phyloP scores from a whole-genome alignment of 345 rosid genomes.

The Aurinia saxatilis region DNA sequence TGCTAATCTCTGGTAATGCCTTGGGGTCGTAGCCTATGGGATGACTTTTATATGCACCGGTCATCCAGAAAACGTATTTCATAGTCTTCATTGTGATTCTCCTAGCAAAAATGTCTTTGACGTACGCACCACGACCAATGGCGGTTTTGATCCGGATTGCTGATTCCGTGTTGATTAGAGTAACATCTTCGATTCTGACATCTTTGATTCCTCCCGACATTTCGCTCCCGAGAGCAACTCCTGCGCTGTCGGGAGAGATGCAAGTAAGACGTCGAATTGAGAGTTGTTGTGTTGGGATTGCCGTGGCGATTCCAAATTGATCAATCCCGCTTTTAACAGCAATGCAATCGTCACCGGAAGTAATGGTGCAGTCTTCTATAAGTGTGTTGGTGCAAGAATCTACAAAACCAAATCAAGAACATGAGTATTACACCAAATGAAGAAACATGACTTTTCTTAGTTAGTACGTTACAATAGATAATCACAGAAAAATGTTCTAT shows the following conservation, averaged over 20 bases:
- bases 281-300: conserved; percentile 37
- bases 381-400: conserved; percentile 47
- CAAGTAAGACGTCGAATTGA: conserved; percentile 44
- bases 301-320: conserved; percentile 39
- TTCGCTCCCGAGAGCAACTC: conserved; percentile 61
- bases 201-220: conserved; percentile 61
- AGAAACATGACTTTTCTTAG: no score
- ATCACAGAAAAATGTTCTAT: not conserved
- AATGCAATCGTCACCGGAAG: conserved; percentile 61
- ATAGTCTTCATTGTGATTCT: conserved; percentile 41
- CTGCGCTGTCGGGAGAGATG: conserved; percentile 57
- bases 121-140: conserved; percentile 47
- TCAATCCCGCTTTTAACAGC: conserved; percentile 64
- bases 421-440: no score
- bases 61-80: conserved; percentile 37
- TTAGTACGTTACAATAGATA: not conserved
- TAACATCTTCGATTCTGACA: conserved; percentile 38
- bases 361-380: conserved; percentile 47
- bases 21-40: no score
- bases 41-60: no score
- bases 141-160: conserved; percentile 51
- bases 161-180: conserved; percentile 39
- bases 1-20: no score
- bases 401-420: no score
- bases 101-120: conserved; percentile 43